Evolutionary conservation across 306 rosid species (phyloP), one percentile per base, ranked within the genome.

Genomic region (Benincasa hispida): DNA sequence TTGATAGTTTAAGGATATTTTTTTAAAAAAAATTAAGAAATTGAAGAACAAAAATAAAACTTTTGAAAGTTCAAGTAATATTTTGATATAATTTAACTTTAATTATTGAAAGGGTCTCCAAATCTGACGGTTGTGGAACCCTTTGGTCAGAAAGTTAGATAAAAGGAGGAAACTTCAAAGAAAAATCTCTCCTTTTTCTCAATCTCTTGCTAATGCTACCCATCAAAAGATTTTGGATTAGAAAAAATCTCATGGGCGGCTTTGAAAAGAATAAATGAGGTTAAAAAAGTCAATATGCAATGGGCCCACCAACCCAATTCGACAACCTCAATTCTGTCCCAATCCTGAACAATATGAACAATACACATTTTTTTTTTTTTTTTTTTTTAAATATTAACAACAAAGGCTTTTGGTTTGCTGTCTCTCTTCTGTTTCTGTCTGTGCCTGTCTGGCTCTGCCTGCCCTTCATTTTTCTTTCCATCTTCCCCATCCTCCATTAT

Each of bases 351-450:
- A 5, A 59, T 58, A 59, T 22, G 2, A 15, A n/a, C n/a, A n/a
- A n/a, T n/a, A 19, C 3, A 51, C 4, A 8, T 3, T 12, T 45
- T 45, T 10, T 0, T 45, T 45, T 45, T 2, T 11, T 42, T 42
- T 9, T 6, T 37, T 37, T 1, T 56, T 7, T 54, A 21, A 21
- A 30, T 11, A 41, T 12, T 22, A 21, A 50, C 55, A 68, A 30
- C 53, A 3, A 62, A 62, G 21, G 21, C n/a, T 68, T 13, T 13
- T 10, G 0, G 30, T 7, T 39, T 21, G 73, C 75, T 69, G 75
- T 69, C 54, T 13, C 75, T 69, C 54, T 69, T 24, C 75, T 69
- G 75, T 10, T 69, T 69, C 56, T 69, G 75, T 25, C 75, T 69
- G 74, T 69, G 55, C 75, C 53, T 42, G 35, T 4, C 32, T 69